A percentile compares a stretch with the other conserved stretches of the same genome.
Conservation (phyloP, 2,329 filamentous ascomycete species). For the Orbilia oligospora region DNA sequence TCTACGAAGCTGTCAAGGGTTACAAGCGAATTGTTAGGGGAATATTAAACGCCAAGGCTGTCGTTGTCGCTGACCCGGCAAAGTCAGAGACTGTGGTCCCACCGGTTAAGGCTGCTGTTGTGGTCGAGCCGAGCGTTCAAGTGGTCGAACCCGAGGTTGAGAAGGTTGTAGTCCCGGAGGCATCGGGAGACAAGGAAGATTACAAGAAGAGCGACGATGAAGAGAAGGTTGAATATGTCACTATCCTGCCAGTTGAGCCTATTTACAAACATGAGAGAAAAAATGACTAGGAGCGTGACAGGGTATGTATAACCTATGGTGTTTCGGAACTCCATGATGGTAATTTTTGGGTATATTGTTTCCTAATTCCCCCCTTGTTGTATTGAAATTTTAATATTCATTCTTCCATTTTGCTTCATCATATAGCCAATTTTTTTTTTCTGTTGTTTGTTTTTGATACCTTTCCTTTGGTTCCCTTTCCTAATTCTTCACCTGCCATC, state of each 20-base stretch:
- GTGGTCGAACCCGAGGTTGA: slow-evolving; percentile 21
- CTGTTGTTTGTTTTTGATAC: slow-evolving; percentile 32
- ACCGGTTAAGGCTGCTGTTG: background rate
- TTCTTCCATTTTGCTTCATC: slow-evolving; percentile 4
- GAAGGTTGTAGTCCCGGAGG: slow-evolving; percentile 35
- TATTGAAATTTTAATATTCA: slow-evolving; percentile 3
- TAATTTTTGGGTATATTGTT: background rate
- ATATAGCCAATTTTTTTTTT: slow-evolving; percentile 37
- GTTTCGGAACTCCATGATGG: background rate
- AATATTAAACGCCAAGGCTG: slow-evolving; percentile 50
- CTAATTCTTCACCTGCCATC: slow-evolving; percentile 20
- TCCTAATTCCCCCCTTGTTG: background rate
- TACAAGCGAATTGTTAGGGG: slow-evolving; percentile 79
- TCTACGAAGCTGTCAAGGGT: slow-evolving; percentile 83
- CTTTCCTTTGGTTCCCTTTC: background rate
- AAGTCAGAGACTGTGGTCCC: slow-evolving; percentile 21
- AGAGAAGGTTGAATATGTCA: slow-evolving; percentile 51
- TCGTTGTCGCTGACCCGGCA: slow-evolving; percentile 36
- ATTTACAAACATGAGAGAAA: slow-evolving; percentile 2
- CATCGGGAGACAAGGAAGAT: slow-evolving; percentile 33
- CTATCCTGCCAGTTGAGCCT: slow-evolving; percentile 44
- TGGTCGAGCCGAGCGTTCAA: slow-evolving; percentile 11
- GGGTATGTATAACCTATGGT: slow-evolving; percentile 1
- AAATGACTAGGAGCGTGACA: background rate
- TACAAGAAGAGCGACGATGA: slow-evolving; percentile 29